phyloP scores from a whole-genome alignment of 2,329 filamentous ascomycete genomes.

The Zelopaecilomyces penicillatus region DNA sequence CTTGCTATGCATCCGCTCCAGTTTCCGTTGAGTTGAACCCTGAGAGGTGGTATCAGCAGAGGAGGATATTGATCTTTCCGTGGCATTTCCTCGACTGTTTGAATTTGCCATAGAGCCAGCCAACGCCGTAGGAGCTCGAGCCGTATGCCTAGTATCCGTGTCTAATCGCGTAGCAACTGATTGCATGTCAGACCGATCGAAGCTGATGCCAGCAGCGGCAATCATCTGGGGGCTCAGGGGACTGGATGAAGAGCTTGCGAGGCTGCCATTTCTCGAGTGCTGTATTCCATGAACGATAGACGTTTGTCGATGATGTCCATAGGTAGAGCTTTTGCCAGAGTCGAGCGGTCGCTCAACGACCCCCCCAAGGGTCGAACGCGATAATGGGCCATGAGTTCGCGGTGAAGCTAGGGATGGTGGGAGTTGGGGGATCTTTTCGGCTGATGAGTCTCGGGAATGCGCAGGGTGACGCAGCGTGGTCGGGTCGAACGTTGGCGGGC shows the following conservation, averaged over 20 bases:
- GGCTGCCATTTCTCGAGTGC: constrained; percentile 84
- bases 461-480: constrained; percentile 31
- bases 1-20: constrained; percentile 57
- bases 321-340: constrained; percentile 45
- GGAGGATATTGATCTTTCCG: constrained; percentile 38
- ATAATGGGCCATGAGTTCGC: constrained; percentile 31
- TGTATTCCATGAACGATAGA: constrained; percentile 96
- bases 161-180: constrained; percentile 37
- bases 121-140: constrained; percentile 39
- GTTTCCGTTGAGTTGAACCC: constrained; percentile 41
- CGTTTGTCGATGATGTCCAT: constrained; percentile 91
- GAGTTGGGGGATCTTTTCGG: constrained; percentile 40
- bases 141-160: constrained; percentile 28
- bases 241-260: constrained; percentile 69
- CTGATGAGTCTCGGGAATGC: constrained; percentile 52
- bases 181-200: constrained; percentile 46
- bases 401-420: constrained; percentile 25
- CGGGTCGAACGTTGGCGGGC: constrained; percentile 35
- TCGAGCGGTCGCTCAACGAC: constrained; percentile 47
- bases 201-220: constrained; percentile 53
- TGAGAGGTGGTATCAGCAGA: constrained; percentile 36
- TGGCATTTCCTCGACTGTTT: constrained; percentile 14
- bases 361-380: constrained; percentile 31
- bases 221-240: constrained; percentile 85
- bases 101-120: constrained; percentile 28